Evolutionary conservation across 2,329 filamentous ascomycete species (phyloP).

Genomic region (Aureobasidium melanogenum): DNA sequence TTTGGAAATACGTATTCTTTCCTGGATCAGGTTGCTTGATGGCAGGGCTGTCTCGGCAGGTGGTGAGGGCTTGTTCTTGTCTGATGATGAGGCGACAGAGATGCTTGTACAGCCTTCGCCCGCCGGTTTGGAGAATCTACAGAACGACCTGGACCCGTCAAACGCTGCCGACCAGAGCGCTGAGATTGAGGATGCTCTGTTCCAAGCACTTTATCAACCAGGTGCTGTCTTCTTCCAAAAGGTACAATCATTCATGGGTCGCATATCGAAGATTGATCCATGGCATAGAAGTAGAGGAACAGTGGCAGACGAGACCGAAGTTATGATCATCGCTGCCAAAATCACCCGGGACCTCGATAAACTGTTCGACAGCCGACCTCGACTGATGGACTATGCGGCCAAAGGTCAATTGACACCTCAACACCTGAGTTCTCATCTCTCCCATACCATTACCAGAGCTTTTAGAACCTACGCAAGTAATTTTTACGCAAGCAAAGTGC

Average conservation of each 20-base stretch:
- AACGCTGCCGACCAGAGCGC: slow-evolving; percentile 20
- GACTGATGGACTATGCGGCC: slow-evolving; percentile 49
- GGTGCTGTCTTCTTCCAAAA: slow-evolving; percentile 51
- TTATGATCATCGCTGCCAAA: slow-evolving; percentile 45
- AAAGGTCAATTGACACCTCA: slow-evolving; percentile 42
- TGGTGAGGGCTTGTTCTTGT: slow-evolving; percentile 46
- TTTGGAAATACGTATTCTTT: slow-evolving; percentile 41
- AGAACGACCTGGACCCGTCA: neutral
- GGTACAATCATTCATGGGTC: slow-evolving; percentile 49
- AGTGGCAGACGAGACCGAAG: slow-evolving; percentile 50
- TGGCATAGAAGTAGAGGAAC: slow-evolving; percentile 49
- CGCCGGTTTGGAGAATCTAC: slow-evolving; percentile 20
- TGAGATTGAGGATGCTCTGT: slow-evolving; percentile 42
- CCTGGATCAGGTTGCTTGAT: slow-evolving; percentile 49
- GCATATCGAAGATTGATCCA: slow-evolving; percentile 48
- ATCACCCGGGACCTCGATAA: slow-evolving; percentile 44
- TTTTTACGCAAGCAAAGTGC: slow-evolving; percentile 48
- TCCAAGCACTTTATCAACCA: slow-evolving; percentile 47
- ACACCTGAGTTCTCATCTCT: slow-evolving; percentile 41
- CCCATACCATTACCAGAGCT: slow-evolving; percentile 43
- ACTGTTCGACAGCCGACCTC: slow-evolving; percentile 43
- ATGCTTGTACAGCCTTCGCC: slow-evolving; percentile 38
- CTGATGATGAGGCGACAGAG: slow-evolving; percentile 37
- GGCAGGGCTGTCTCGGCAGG: slow-evolving; percentile 48
- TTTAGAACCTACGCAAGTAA: slow-evolving; percentile 49